Evolutionary conservation across 129 eudicot species (phyloP), one percentile per base, ranked within the genome.

Genomic region (Saposhnikovia divaricata): DNA sequence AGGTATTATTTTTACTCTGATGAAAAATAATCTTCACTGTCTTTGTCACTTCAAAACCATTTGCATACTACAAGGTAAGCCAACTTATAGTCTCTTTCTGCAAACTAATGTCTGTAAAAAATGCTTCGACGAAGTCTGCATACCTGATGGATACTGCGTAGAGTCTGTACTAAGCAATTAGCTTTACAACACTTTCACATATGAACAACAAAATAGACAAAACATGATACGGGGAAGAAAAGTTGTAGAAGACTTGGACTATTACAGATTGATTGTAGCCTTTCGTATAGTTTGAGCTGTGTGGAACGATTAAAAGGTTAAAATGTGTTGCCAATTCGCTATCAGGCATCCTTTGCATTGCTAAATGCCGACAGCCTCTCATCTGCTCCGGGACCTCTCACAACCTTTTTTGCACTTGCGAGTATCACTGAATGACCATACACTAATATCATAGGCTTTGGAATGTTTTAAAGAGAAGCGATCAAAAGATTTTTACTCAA

Each of bases 341-440:
- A 80, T 85, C 87, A 82, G 45, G 85, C 87, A 87, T 86, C 89
- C 84, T 79, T 51, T 82, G 89, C 78, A 84, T 82, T 85, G 88
- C 79, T 89, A 81, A 88, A 80, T 76, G 84, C 88, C 85, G 89
- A 87, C 91, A 84, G 82, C 71, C 16, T 79, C 82, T 88, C 86
- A 75, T 78, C 85, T 57, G 78, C 88, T 81, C 82, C 84, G 84
- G 96, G 90, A 84, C 91, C 91, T 82, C 87, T 81, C 76, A 27
- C 78, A 55, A 75, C 81, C 21, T 28, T 89, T 85, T 79, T 81
- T 59, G 74, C 82, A 81, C 81, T 84, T 86, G 81, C 79, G 82
- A 66, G 79, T 82, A 80, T 77, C 85, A 78, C 69, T 81, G 76
- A 78, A 84, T 82, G 78, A 69, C 79, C 73, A 82, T 85, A 76